phyloP scores from a whole-genome alignment of 495 filamentous ascomycete species.

The Achaetomiella virescens region DNA sequence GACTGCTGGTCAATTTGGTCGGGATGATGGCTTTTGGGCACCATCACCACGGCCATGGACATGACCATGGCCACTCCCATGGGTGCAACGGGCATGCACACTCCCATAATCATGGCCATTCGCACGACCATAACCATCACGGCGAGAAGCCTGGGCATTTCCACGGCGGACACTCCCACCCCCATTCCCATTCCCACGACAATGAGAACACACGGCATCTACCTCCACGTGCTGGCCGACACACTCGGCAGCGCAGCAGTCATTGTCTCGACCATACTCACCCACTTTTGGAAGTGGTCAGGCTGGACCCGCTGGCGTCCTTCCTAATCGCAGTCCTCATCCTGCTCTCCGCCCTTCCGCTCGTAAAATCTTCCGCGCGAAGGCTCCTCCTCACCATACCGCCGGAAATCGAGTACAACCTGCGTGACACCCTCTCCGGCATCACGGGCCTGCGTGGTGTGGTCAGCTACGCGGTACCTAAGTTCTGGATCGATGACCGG shows the following conservation, averaged over 20 bases:
- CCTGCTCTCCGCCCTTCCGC: slow-evolving; percentile 76
- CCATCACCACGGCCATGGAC: slow-evolving; percentile 59
- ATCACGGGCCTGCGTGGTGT: slow-evolving; percentile 80
- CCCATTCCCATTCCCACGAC: slow-evolving; percentile 57
- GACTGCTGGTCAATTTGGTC: slow-evolving; percentile 82
- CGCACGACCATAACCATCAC: slow-evolving; percentile 44
- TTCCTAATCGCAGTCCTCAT: slow-evolving; percentile 92
- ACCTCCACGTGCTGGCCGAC: slow-evolving; percentile 90
- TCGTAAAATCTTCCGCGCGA: slow-evolving; percentile 78
- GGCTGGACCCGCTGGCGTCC: slow-evolving; percentile 96
- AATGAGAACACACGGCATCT: slow-evolving; percentile 99
- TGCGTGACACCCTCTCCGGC: slow-evolving; percentile 78
- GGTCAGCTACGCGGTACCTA: slow-evolving; percentile 75
- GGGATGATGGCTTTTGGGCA: slow-evolving; percentile 83
- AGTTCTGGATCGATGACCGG: slow-evolving; percentile 90
- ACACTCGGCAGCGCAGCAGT: slow-evolving; percentile 92
- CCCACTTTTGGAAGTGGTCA: slow-evolving; percentile 78
- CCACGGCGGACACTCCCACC: slow-evolving; percentile 27
- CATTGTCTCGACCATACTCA: slow-evolving; percentile 83
- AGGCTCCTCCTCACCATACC: slow-evolving; percentile 79
- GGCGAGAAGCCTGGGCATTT: slow-evolving; percentile 32
- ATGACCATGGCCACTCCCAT: slow-evolving; percentile 29
- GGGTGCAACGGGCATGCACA: slow-evolving; percentile 28
- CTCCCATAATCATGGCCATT: slow-evolving; percentile 51
- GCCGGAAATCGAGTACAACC: slow-evolving; percentile 77